Percentiles rank a stretch among this genome's conserved stretches.
phyloP scores from a whole-genome alignment of 352 stramenopile species.

The Pythium vanterpoolii region DNA sequence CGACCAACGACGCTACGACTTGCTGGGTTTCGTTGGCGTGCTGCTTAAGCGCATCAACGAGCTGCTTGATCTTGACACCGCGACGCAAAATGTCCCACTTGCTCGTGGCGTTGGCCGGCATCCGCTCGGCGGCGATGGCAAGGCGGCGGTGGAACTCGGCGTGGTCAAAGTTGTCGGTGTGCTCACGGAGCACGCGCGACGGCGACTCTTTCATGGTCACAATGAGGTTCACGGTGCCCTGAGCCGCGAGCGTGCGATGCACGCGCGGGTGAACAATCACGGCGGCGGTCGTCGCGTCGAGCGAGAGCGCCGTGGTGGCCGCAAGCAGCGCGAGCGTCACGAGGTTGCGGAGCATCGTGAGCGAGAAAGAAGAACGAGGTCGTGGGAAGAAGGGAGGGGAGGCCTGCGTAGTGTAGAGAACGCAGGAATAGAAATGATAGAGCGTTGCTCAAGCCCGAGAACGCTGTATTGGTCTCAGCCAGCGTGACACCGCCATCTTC shows the following conservation, averaged over 20 bases:
- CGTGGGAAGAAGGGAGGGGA: not conserved
- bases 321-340: constrained; percentile 11
- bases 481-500: not conserved
- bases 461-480: too few species aligned
- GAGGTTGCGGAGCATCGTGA: constrained; percentile 10
- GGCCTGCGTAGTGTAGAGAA: constrained; percentile 1
- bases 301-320: not conserved
- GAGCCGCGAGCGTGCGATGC: constrained; percentile 20
- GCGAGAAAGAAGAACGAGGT: too few species aligned
- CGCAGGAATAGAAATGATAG: constrained; percentile 9
- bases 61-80: constrained; percentile 22
- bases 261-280: constrained; percentile 17
- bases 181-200: constrained; percentile 5
- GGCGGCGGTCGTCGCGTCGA: not conserved
- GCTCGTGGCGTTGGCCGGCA: constrained; percentile 12
- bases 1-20: constrained; percentile 7
- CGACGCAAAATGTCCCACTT: constrained; percentile 21
- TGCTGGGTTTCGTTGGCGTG: constrained; percentile 16
- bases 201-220: constrained; percentile 24
- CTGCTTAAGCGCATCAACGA: constrained; percentile 20
- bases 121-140: not conserved
- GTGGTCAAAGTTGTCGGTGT: constrained; percentile 1
- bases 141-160: not conserved
- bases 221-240: constrained; percentile 33
- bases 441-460: not conserved